phyloP scores from a whole-genome alignment of 495 filamentous ascomycete species.

The Bacidia rubella region DNA sequence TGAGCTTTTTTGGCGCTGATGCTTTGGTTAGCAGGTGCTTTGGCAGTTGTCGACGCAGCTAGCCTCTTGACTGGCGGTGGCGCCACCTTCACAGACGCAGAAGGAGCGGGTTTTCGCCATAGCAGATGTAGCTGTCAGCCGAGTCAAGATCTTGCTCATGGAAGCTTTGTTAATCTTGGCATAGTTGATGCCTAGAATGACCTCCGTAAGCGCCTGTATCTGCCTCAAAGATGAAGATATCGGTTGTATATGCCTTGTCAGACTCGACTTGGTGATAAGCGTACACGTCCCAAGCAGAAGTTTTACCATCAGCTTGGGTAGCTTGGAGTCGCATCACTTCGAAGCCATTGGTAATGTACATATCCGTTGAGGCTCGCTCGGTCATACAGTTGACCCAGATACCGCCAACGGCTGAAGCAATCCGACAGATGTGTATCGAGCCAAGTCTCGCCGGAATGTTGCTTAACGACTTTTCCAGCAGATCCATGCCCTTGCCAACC shows the following conservation, averaged over 20 bases:
- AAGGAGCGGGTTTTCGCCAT: background rate
- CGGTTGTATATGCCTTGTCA: constrained; percentile 29
- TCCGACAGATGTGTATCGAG: constrained; percentile 28
- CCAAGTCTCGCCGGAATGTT: constrained; percentile 26
- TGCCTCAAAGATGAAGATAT: constrained; percentile 40
- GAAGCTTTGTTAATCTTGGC: constrained; percentile 27
- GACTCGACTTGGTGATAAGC: constrained; percentile 25
- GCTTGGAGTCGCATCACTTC: constrained; percentile 35
- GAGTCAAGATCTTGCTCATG: constrained; percentile 27
- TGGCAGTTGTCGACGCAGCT: background rate
- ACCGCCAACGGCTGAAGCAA: constrained; percentile 35
- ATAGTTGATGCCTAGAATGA: constrained; percentile 39
- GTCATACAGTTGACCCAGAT: constrained; percentile 45
- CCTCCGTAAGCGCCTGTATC: constrained; percentile 29
- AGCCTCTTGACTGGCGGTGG: background rate
- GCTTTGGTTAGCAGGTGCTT: constrained; percentile 1
- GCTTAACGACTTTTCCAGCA: constrained; percentile 31
- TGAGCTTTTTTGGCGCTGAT: constrained; percentile 10
- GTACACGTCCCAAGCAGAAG: constrained; percentile 32
- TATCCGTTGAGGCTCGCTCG: constrained; percentile 24
- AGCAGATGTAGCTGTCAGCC: too few relatives aligned
- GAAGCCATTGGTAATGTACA: constrained; percentile 36
- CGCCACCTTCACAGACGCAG: background rate
- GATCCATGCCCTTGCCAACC: constrained; percentile 31
- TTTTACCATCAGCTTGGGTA: constrained; percentile 9